A percentile compares a stretch with the other conserved stretches of the same genome.
Conservation (phyloP, 2,329 filamentous ascomycete genomes). For the Dothideomycetidae sp. region DNA sequence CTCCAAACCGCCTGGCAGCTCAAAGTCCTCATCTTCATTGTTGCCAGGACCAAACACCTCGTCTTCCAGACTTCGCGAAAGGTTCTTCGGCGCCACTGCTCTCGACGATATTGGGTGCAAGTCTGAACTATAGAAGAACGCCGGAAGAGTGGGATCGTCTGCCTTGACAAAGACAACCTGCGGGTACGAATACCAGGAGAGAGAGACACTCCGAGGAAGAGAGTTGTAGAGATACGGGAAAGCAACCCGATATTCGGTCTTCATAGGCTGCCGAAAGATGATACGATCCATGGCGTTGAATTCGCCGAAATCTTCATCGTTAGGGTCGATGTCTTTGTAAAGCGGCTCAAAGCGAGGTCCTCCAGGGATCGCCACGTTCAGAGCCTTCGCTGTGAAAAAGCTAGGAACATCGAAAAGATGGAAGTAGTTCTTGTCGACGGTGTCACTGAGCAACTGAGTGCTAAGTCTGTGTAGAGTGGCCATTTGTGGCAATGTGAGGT, state of each 20-base stretch:
- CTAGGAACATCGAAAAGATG: conserved; percentile 93
- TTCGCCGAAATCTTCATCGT: conserved; percentile 97
- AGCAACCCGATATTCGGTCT: conserved; percentile 88
- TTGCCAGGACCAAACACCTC: conserved; percentile 75
- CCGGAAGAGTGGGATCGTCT: conserved; percentile 77
- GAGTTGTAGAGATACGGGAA: conserved; percentile 96
- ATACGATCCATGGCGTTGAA: conserved; percentile 99
- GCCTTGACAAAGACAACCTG: conserved; percentile 82
- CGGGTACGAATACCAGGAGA: conserved; percentile 87
- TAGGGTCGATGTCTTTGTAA: conserved; percentile 97
- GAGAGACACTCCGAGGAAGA: conserved; percentile 79
- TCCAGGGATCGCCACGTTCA: conserved; percentile 95
- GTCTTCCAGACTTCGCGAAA: conserved; percentile 85
- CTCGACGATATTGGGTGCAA: conserved; percentile 97
- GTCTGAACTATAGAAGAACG: conserved; percentile 94
- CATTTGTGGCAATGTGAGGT: conserved; percentile 86
- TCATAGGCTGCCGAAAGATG: conserved; percentile 89
- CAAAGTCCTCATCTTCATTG: conserved; percentile 56
- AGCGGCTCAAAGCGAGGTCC: conserved; percentile 91
- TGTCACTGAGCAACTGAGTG: conserved; percentile 76
- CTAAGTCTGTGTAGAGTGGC: conserved; percentile 86
- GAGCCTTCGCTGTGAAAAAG: conserved; percentile 87
- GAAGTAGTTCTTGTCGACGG: conserved; percentile 93
- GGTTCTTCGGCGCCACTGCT: conserved; percentile 84
- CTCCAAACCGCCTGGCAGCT: conserved; percentile 63